Evolutionary conservation across 1,284 basidiomycete species (phyloP).

Genomic region (Earliella scabrosa): DNA sequence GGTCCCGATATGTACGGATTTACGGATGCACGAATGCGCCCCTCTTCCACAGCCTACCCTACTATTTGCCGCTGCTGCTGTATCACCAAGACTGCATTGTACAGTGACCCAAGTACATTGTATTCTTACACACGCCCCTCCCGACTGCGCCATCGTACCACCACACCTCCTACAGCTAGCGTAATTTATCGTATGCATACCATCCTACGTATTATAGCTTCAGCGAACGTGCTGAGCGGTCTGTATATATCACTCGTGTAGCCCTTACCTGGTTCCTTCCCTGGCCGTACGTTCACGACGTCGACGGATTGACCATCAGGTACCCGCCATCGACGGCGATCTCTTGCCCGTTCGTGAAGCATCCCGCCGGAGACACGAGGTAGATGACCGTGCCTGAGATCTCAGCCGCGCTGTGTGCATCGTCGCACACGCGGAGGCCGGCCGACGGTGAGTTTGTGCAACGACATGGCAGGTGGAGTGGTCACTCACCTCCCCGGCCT

Average conservation of each 20-base stretch:
- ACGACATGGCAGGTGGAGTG: no score
- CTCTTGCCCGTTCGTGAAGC: slow-evolving; percentile 77
- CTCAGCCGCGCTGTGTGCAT: slow-evolving; percentile 57
- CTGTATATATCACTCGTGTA: slow-evolving; percentile 13
- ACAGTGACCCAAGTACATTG: slow-evolving; percentile 10
- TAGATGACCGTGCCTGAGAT: slow-evolving; percentile 78
- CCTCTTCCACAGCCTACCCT: slow-evolving; percentile 1
- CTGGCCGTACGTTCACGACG: slow-evolving; percentile 24
- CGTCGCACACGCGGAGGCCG: neutral
- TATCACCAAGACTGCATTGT: neutral
- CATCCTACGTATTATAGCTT: slow-evolving; percentile 10
- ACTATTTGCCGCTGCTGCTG: slow-evolving; percentile 1
- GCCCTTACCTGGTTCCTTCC: slow-evolving; percentile 4
- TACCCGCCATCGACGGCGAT: slow-evolving; percentile 77
- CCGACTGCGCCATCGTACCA: neutral
- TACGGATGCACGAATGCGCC: neutral
- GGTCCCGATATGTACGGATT: slow-evolving; percentile 6
- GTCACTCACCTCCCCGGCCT: slow-evolving; percentile 68
- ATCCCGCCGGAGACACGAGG: slow-evolving; percentile 70
- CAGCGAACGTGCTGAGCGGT: slow-evolving; percentile 5
- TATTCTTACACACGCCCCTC: neutral
- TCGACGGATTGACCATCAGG: slow-evolving; percentile 70
- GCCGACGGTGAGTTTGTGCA: neutral
- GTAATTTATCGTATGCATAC: slow-evolving; percentile 24
- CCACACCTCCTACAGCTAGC: slow-evolving; percentile 11